phyloP scores from a whole-genome alignment of 495 filamentous ascomycete species.

The Lasiosphaeris hirsuta region DNA sequence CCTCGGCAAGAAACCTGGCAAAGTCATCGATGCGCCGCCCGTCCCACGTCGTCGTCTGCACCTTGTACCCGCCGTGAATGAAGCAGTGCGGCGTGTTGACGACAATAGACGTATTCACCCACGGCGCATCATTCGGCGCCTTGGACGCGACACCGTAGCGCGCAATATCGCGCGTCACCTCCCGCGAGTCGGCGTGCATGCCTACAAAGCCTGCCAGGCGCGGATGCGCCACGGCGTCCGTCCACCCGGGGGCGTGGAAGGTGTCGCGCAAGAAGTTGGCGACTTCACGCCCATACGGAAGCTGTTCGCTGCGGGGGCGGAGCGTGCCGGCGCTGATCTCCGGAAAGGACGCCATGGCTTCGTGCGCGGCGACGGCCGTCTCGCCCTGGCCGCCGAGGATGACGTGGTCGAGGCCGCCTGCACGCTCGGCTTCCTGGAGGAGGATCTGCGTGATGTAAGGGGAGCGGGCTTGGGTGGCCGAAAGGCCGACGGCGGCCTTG shows the following conservation, averaged over 20 bases:
- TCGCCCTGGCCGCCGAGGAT: slow-evolving; percentile 11
- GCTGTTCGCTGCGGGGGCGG: not conserved
- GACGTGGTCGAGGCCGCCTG: not conserved
- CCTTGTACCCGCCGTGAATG: slow-evolving; percentile 2
- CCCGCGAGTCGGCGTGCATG: slow-evolving; percentile 1
- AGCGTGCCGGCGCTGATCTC: not conserved
- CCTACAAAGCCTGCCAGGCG: slow-evolving; percentile 3
- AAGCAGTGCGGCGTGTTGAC: not conserved
- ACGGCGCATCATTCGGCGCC: not conserved
- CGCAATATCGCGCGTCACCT: slow-evolving; percentile 2
- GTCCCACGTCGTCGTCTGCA: slow-evolving; percentile 7
- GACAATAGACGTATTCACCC: not conserved
- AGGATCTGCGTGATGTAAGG: slow-evolving; percentile 11
- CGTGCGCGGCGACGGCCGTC: slow-evolving; percentile 3
- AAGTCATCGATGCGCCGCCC: slow-evolving; percentile 4
- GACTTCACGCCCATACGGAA: not conserved
- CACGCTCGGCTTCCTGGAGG: not conserved
- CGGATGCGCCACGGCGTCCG: not conserved
- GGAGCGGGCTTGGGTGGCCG: not conserved
- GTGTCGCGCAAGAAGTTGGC: not conserved
- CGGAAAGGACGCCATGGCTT: not conserved
- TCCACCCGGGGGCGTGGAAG: not conserved
- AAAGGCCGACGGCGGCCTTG: slow-evolving; percentile 1
- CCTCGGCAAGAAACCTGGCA: not conserved
- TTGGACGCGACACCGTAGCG: not conserved